Conservation (phyloP, 2,329 filamentous ascomycete genomes). For the Paecilomyces sp. region DNA sequence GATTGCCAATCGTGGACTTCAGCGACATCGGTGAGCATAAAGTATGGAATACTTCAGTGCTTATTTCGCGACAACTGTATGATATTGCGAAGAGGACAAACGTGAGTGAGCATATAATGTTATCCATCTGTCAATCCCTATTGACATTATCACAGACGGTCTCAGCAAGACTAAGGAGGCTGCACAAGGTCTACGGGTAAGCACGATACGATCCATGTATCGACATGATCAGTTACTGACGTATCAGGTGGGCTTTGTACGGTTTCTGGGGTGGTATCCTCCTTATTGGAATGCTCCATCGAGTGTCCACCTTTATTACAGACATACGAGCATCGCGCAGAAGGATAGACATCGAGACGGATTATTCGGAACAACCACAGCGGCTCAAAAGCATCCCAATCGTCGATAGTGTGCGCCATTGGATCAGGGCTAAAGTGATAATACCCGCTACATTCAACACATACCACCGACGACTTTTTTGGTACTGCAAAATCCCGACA, state of each 20-base stretch:
- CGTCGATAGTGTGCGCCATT: not conserved
- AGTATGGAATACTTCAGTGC: not conserved
- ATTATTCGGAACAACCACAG: not conserved
- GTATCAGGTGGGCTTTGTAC: not conserved
- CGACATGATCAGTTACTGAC: not conserved
- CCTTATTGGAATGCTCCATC: not conserved
- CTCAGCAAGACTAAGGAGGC: not conserved
- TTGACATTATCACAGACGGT: not conserved
- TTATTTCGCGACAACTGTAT: not conserved
- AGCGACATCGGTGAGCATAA: not conserved
- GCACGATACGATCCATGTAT: not conserved
- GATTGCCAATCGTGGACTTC: not conserved
- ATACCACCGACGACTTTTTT: not conserved
- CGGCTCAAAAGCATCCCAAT: not conserved
- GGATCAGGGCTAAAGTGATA: not conserved
- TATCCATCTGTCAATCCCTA: not conserved
- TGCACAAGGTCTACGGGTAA: not conserved
- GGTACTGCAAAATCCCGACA: slow-evolving; percentile 17
- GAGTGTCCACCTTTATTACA: not conserved
- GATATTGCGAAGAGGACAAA: not conserved
- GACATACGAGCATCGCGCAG: not conserved
- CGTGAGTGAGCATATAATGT: not conserved
- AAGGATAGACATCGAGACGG: not conserved
- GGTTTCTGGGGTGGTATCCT: not conserved
- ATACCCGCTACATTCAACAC: not conserved